Base-by-base conservation (phyloP, 306 rosid species). In the Alnus rubra region DNA sequence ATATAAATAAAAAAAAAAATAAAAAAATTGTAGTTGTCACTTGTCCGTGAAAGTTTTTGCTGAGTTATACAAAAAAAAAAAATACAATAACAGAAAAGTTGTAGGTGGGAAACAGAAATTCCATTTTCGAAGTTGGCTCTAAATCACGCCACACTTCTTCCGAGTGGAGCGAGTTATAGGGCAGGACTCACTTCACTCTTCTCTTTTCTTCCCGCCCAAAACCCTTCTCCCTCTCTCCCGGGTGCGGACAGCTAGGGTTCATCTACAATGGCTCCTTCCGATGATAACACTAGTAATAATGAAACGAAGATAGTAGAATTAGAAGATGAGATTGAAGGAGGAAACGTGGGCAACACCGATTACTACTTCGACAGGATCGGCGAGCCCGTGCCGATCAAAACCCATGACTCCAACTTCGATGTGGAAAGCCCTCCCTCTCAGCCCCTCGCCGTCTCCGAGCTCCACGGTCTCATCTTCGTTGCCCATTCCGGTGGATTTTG, bases 401-500 rank as follows among this genome's bases (percentile, higher is more conserved):
- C 70, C 74, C 18, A 58, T 3, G 89, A 85, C 39, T 87, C 83
- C 62, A 54, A 28, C 68, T 92, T 84, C 82, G 90, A 87, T 53
- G 73, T 55, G 18, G 79, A 82, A 73, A 42, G 31, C 63, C 90
- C 82, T 73, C 97, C 97, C 7, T 83, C 89, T 70, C 90, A 83
- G 58, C 94, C 98, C 42, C 92, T 95, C 67, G 86, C 94, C n/a
- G 77, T 95, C 74, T 95, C 98, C 23, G 84, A 91, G 74, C 85
- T 76, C 74, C 89, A 78, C 58, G 88, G 93, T 76, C 89, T 88
- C 86, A 74, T 92, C 60, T 91, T 92, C 48, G 79, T 86, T 0
- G 97, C 97, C 42, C 94, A 87, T 78, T 76, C 92, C 50, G 91
- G 94, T 90, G 98, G 97, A 70, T 92, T 94, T 81, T 88, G 79